Base-by-base conservation (phyloP, 148 eudicot genomes). In the Vaccinium corymbosum region DNA sequence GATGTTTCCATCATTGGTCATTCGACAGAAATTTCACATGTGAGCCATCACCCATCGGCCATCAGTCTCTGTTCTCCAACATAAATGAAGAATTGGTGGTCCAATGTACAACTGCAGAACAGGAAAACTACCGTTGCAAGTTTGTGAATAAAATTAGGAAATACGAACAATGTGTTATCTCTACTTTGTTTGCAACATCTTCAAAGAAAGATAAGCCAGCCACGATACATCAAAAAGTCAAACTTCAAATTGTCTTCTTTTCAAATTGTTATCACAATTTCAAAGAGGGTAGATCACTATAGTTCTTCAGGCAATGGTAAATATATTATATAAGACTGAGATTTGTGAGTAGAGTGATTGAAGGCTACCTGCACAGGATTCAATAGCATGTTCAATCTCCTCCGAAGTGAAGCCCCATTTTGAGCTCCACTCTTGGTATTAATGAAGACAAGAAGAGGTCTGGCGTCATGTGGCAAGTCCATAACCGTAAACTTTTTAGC, bases 361-460 rank as follows among this genome's bases (percentile, higher is more conserved):
- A 76, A 71, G 48, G 3, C 84, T 87, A 93, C 98, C 96, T 94
- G 98, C 51, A 90, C 91, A 86, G 98, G 96, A 89, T 94, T 94
- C 80, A 94, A 81, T 82, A 94, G 86, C 94, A 91, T 92, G 88
- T 93, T 94, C 85, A 94, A 85, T 85, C 94, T 92, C 88, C 93
- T 93, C 85, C 94, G 86, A 16, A 94, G 89, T 70, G 89, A 86
- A 83, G 86, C 90, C 84, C 98, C 98, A 86, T 90, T 91, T 83
- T 93, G 98, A 59, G 93, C 98, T 83, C 98, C 98, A 84, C 98
- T 94, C 85, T 90, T 93, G 83, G 92, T 85, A 86, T 91, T 94
- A 80, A 93, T 92, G 84, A 93, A 93, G 74, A 94, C 98, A 59
- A 94, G 83, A 81, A 93, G 90, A 84, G 96, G 98, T 82, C 92